Base-by-base conservation (phyloP, 2,329 filamentous ascomycete genomes). In the Paraconiothyrium brasiliense region DNA sequence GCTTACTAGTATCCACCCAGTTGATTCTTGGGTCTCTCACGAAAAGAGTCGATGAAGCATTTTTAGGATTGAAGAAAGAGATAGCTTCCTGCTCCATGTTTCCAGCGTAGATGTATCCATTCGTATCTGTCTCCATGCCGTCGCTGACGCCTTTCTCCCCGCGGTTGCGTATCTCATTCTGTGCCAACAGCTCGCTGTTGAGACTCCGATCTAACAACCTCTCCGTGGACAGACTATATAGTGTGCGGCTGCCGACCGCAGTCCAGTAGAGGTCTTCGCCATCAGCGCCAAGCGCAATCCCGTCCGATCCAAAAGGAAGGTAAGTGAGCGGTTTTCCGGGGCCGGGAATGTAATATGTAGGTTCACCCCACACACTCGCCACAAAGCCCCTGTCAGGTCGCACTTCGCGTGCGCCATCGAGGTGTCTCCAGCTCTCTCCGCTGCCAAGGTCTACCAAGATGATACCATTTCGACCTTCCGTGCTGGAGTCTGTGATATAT, bases 401-500 rank as follows among this genome's bases (percentile, higher is more conserved):
- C 3, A 85, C 83, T 34, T 76, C 71, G 0, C 72, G 69, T 27
- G 79, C 77, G 51, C 79, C 76, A 46, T 82, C 77, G 1, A 86
- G 77, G 61, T 85, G 84, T 3, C 84, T 73, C 83, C 83, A 85
- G 58, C 78, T 79, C 60, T 82, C 73, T 1, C 81, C 82, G 0
- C 80, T 81, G 11, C 80, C 81, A 11, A 85, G 80, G 62, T 86
- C 84, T 34, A 83, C 81, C 11, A 84, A 73, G 57, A 85, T 78
- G 59, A 86, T 79, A 4, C 80, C 84, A 37, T 84, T 85, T 83
- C 81, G 80, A 41, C 84, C 83, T 69, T 84, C 82, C 48, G 70
- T 68, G 49, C 77, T 81, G 37, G 79, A 82, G 65, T 86, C 84
- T 27, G 84, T 85, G 67, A 86, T 85, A 69, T 86, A 86, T 0